Conservation (phyloP, 2,329 filamentous ascomycete species). For the Aureobasidium sp. region DNA sequence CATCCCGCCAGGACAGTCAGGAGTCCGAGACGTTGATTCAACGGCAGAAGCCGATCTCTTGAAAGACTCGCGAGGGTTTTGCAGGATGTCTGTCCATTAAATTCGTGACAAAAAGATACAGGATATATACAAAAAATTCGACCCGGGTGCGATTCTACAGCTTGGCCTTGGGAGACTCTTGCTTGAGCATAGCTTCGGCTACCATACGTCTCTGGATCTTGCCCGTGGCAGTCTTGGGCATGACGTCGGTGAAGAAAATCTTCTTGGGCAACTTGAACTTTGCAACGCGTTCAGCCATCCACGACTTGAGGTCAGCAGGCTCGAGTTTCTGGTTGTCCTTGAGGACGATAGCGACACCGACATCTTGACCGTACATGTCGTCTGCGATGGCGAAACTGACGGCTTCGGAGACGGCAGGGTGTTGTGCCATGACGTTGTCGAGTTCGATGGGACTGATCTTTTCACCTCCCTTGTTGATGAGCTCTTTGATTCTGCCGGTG, state of each 20-base stretch:
- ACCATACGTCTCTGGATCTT: slow-evolving; percentile 83
- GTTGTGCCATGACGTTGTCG: slow-evolving; percentile 71
- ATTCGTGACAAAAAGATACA: background rate
- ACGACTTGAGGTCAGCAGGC: slow-evolving; percentile 58
- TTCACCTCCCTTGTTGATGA: slow-evolving; percentile 86
- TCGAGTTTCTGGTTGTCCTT: slow-evolving; percentile 53
- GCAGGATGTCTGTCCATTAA: background rate
- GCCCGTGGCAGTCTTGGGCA: slow-evolving; percentile 88
- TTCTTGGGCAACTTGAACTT: slow-evolving; percentile 85
- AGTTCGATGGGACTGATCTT: slow-evolving; percentile 86
- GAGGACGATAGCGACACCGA: slow-evolving; percentile 68
- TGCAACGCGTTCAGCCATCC: slow-evolving; percentile 62
- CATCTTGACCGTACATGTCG: slow-evolving; percentile 75
- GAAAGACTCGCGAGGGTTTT: background rate
- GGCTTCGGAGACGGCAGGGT: slow-evolving; percentile 67
- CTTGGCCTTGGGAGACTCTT: slow-evolving; percentile 17
- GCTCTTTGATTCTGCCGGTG: slow-evolving; percentile 86
- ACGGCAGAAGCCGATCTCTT: no score
- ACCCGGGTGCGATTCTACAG: background rate
- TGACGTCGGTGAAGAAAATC: slow-evolving; percentile 63
- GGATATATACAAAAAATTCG: background rate
- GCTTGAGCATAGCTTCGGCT: slow-evolving; percentile 76
- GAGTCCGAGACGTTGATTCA: no score
- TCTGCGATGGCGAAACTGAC: slow-evolving; percentile 79
- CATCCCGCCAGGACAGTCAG: no score